Conservation (phyloP, 805 yeast genomes). For the Kuraishia ogatae region DNA sequence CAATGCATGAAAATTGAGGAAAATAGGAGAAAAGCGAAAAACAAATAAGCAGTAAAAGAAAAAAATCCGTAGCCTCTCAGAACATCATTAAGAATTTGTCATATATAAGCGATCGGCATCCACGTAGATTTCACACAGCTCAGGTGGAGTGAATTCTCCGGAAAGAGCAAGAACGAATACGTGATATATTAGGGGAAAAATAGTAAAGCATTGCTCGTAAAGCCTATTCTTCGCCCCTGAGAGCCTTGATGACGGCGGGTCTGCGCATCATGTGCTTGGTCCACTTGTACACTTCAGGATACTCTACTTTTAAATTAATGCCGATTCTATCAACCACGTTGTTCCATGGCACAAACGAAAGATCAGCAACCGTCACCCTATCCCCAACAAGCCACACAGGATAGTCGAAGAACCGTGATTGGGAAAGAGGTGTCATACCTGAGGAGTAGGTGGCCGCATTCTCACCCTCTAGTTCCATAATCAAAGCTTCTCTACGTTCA, state of each 20-base stretch:
- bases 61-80: background rate
- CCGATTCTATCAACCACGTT: conserved; percentile 92
- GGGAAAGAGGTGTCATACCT: conserved; percentile 82
- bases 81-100: background rate
- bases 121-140: background rate
- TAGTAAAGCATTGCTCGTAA: background rate
- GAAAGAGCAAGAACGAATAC: background rate
- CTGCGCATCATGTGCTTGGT: conserved; percentile 92
- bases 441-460: conserved; percentile 82
- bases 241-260: conserved; percentile 82
- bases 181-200: background rate
- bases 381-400: conserved; percentile 96
- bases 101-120: background rate
- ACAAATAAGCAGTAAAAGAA: background rate
- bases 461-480: conserved; percentile 82
- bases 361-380: conserved; percentile 74
- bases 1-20: background rate
- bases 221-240: conserved; percentile 33
- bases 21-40: background rate
- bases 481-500: conserved; percentile 81
- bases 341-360: conserved; percentile 94
- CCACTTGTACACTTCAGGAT: conserved; percentile 95
- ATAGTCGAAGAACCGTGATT: conserved; percentile 79
- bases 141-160: background rate
- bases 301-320: conserved; percentile 76